Evolutionary conservation across 129 eudicot species (phyloP), one percentile per base, ranked within the genome.

Genomic region (Flaveria trinervia): DNA sequence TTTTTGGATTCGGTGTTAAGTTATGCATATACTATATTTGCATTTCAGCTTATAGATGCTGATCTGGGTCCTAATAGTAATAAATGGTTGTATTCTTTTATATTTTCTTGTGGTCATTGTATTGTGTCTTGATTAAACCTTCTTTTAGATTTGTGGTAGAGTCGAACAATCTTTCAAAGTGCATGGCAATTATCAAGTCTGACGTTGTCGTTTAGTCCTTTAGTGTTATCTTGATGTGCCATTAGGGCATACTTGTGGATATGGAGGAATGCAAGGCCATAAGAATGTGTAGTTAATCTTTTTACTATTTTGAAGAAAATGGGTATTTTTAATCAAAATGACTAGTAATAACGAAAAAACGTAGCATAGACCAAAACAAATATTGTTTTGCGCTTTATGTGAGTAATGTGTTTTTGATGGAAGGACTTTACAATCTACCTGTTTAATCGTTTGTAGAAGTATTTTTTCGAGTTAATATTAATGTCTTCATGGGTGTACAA

Each of bases 21-120:
- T 75, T 48, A 75, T 62, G 49, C 54, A 62, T 46, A 26, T 45
- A 9, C 49, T 39, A 16, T 75, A 64, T 61, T 11, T 26, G 39
- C 62, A n/a, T 61, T 56, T 62, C 33, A 62, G 28, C 60, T 5
- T 30, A 75, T 7, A n/a, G 71, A 62, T 49, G 70, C 33, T n/a
- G 18, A 39, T 73, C 45, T 50, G 36, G 73, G 60, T 30, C 50
- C 10, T 65, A 76, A 49, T 49, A 48, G 52, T 77, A 10, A 41
- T 55, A 52, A 13, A 64, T 64, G 62, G 16, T 44, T 65, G 17
- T 67, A 39, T 67, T 50, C 11, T 16, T 46, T 33, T 76, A 28
- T 41, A 14, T 39, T 43, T 76, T 60, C 18, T 2, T 62, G 22
- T 62, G 13, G 5, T 30, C 30, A 28, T 33, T 64, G 46, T 14